Percentiles rank a stretch among this genome's conserved stretches.
These are phyloP conservation scores for Tolypocladium nubicola DNA, from an alignment of 2,329 filamentous ascomycete genomes.

Conservation along the genomic window DNA sequence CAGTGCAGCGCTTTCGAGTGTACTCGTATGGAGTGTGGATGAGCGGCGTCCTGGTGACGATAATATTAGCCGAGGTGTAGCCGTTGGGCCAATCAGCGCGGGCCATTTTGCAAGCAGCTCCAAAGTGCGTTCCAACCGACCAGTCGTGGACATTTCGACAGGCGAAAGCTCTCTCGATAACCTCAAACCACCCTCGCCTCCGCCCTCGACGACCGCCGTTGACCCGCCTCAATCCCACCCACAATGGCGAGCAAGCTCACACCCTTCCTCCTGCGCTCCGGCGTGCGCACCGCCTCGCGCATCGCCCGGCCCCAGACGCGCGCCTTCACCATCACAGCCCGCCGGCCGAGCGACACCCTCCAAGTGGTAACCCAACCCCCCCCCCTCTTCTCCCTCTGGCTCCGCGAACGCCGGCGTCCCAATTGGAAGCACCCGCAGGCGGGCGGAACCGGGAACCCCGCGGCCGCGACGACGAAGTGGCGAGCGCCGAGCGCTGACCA, in stretches of 20 bases:
- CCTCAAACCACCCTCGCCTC: conserved; percentile 11
- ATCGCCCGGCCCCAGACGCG: conserved; percentile 58
- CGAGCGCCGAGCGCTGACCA: conserved; percentile 9
- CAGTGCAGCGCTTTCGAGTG: too few relatives aligned
- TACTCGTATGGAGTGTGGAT: background rate
- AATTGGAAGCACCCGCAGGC: background rate
- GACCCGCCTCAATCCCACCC: conserved; percentile 8
- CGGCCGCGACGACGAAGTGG: background rate
- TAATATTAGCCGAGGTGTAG: conserved; percentile 6
- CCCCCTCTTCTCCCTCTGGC: background rate
- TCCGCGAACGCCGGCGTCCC: background rate
- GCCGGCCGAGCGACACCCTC: conserved; percentile 62
- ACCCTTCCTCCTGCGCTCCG: conserved; percentile 61
- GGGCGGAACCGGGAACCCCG: background rate
- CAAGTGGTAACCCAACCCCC: conserved; percentile 46
- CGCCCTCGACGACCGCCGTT: conserved; percentile 9
- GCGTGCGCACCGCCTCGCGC: conserved; percentile 53
- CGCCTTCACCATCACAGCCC: conserved; percentile 58
- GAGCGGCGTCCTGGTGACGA: background rate
- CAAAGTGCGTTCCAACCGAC: background rate
- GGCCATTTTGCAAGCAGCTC: conserved; percentile 12
- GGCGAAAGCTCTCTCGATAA: conserved; percentile 15
- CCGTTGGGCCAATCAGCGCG: conserved; percentile 12
- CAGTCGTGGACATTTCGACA: conserved; percentile 23
- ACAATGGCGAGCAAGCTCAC: conserved; percentile 77